Conservation (phyloP, 2,329 filamentous ascomycete species). For the Exophiala sp. region DNA sequence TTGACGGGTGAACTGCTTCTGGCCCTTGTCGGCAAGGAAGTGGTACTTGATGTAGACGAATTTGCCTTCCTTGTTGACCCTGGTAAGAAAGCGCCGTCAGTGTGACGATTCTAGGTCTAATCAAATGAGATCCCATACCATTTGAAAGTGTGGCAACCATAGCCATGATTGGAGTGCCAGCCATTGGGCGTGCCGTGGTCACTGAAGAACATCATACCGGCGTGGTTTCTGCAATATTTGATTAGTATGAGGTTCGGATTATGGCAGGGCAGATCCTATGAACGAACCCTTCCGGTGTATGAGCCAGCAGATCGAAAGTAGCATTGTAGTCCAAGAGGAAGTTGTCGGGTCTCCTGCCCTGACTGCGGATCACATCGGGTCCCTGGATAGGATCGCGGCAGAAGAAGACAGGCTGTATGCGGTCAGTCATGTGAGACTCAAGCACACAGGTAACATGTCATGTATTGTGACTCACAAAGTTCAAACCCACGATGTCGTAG, state of each 20-base stretch:
- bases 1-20: neutral
- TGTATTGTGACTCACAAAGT: neutral
- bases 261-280: too few relatives aligned
- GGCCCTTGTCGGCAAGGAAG: conserved; percentile 44
- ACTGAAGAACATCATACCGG: conserved; percentile 56
- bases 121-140: conserved; percentile 61
- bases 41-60: conserved; percentile 51
- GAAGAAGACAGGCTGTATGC: conserved; percentile 40
- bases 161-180: conserved; percentile 61
- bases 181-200: conserved; percentile 62
- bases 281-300: conserved; percentile 39
- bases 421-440: conserved; percentile 27
- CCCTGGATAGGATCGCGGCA: conserved; percentile 62
- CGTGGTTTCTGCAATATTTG: neutral
- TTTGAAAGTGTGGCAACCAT: conserved; percentile 62
- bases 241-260: too few relatives aligned
- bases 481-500: conserved; percentile 42
- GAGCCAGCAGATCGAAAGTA: conserved; percentile 46
- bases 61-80: conserved; percentile 52
- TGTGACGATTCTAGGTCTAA: conserved; percentile 58
- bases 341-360: conserved; percentile 65
- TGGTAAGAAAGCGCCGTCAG: conserved; percentile 40
- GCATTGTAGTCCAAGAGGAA: conserved; percentile 52
- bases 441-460: neutral
- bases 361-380: conserved; percentile 66